phyloP scores from a whole-genome alignment of 345 rosid genomes.

The Orychophragmus violaceus region DNA sequence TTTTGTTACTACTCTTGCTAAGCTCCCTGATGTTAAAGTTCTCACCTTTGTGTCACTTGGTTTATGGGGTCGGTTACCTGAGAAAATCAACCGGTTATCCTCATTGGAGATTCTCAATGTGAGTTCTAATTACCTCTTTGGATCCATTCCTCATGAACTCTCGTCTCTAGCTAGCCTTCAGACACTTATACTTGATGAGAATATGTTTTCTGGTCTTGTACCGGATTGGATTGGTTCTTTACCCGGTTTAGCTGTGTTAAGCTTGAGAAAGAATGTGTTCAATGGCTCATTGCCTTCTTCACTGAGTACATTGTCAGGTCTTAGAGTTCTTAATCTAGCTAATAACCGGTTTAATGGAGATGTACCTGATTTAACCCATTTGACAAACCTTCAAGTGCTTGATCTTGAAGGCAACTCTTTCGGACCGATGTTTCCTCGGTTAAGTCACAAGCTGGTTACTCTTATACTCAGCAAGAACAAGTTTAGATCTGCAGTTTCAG shows the following conservation, averaged over 20 bases:
- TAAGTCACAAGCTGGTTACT: constrained; percentile 62
- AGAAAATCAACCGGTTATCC: constrained; percentile 54
- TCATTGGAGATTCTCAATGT: constrained; percentile 78
- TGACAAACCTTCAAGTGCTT: constrained; percentile 81
- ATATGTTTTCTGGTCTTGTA: constrained; percentile 59
- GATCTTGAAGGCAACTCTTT: constrained; percentile 80
- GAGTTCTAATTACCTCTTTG: constrained; percentile 71
- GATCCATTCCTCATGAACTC: constrained; percentile 57
- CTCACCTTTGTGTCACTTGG: constrained; percentile 80
- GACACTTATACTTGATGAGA: constrained; percentile 75
- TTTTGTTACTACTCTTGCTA: constrained; percentile 62
- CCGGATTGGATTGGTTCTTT: constrained; percentile 63
- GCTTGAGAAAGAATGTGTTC: constrained; percentile 64
- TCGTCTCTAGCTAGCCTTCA: constrained; percentile 56
- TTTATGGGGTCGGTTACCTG: constrained; percentile 83
- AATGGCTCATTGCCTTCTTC: constrained; percentile 73
- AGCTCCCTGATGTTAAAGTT: constrained; percentile 75
- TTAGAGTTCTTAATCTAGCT: constrained; percentile 77
- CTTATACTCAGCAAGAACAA: constrained; percentile 72
- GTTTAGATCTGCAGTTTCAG: constrained; percentile 73
- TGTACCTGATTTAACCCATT: constrained; percentile 61
- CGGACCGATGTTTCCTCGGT: constrained; percentile 66
- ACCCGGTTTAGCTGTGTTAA: constrained; percentile 57
- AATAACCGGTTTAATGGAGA: constrained; percentile 63
- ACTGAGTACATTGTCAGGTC: constrained; percentile 52